These are phyloP conservation scores for Paracoccidioides brasiliensis DNA, from an alignment of 2,329 filamentous ascomycete species.

Conservation along the genomic window DNA sequence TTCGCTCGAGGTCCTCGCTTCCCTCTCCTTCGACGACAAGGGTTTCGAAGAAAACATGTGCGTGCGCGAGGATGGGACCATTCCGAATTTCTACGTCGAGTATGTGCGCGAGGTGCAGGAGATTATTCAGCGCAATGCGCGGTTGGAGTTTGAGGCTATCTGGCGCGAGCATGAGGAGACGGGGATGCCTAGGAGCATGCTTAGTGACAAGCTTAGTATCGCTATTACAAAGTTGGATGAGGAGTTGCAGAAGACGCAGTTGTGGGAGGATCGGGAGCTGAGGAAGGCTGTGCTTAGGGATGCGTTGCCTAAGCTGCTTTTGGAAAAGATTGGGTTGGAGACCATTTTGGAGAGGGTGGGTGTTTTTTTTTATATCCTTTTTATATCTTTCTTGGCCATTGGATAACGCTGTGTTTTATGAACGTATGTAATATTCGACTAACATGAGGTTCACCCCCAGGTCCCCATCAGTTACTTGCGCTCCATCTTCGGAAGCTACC, in stretches of 20 bases:
- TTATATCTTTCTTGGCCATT: too few species aligned
- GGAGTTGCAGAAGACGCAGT: slow-evolving; percentile 81
- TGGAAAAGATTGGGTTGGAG: slow-evolving; percentile 83
- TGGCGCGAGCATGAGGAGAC: slow-evolving; percentile 87
- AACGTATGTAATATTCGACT: not conserved
- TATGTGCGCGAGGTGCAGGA: slow-evolving; percentile 89
- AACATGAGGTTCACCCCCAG: slow-evolving; percentile 22
- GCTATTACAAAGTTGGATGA: slow-evolving; percentile 96
- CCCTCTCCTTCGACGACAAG: slow-evolving; percentile 82
- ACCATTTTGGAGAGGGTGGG: slow-evolving; percentile 67
- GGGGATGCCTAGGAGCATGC: slow-evolving; percentile 63
- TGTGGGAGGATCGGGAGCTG: slow-evolving; percentile 75
- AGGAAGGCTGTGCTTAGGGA: slow-evolving; percentile 67
- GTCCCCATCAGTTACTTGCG: slow-evolving; percentile 85
- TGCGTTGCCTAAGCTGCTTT: slow-evolving; percentile 69
- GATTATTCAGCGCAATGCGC: slow-evolving; percentile 81
- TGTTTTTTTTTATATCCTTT: slow-evolving; percentile 9
- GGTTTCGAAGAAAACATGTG: slow-evolving; percentile 93
- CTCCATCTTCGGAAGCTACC: slow-evolving; percentile 89
- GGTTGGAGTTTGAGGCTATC: slow-evolving; percentile 93
- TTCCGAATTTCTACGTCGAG: slow-evolving; percentile 79
- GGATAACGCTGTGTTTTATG: too few species aligned
- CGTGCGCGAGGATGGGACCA: slow-evolving; percentile 58
- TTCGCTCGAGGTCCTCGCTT: slow-evolving; percentile 88
- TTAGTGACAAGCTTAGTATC: slow-evolving; percentile 79